Base-by-base conservation (phyloP, 805 yeast genomes). In the Sugiyamaella mastotermitis region DNA sequence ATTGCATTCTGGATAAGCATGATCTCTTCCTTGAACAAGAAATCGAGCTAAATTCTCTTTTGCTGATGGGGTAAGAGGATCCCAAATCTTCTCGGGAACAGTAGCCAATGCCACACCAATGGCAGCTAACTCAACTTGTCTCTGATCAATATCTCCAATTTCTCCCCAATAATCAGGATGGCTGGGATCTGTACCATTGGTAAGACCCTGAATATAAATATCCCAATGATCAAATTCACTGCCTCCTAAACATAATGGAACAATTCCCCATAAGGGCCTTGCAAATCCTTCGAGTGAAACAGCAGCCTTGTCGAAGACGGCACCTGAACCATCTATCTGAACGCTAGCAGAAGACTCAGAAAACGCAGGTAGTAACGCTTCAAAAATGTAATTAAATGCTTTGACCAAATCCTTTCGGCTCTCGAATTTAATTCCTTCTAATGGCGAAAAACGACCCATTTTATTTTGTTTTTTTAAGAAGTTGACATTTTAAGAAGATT, bases 231-330 rank as follows among this genome's bases (percentile, higher is more conserved):
- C 45, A 43, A 53, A 54, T 16, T 43, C 25, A 3, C 40, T 41
- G 4, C 51, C 51, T 5, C 60, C 58, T 4, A 40, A 37, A 17
- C 32, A 53, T 20, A 41, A 45, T 3, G 62, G 57, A 2, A 53
- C 61, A 20, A 56, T 41, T 13, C 61, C 62, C 61, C 60, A 58
- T 38, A 58, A 37, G 1, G 58, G 55, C 18, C 63, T 40, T 4
- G 58, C 49, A 28, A 51, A 58, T 1, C 62, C 62, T 38, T 58
- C 61, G 7, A 57, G 42, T 13, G 47, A 46, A 3, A 56, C 52
- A 8, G 59, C 57, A 8, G 37, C 42, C 9, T 34, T 37, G 23
- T 50, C 47, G 37, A 55, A 58, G 26, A 43, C 45, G 7, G 58
- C 60, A 2, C 54, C 61, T 21, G 48, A 41, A 14, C 31, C 50